Evolutionary conservation across 371 early-diverging fungal genomes (phyloP).

Genomic region (Rhizopus stolonifer): DNA sequence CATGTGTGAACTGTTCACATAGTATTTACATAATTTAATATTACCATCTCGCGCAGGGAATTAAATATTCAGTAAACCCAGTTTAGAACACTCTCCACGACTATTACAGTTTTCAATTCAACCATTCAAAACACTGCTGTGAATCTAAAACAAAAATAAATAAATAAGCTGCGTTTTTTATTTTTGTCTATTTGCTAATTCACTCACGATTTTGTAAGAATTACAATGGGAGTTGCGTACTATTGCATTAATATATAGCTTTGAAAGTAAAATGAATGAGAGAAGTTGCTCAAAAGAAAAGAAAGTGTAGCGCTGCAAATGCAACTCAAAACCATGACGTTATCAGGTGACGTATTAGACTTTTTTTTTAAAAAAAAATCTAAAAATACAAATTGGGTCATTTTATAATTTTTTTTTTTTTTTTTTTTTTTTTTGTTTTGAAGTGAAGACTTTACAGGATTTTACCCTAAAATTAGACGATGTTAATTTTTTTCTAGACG

Average conservation of each 20-base stretch:
- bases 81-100: conserved; percentile 2
- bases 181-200: background rate
- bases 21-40: background rate
- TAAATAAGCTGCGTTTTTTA: conserved; percentile 1
- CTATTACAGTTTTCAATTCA: conserved; percentile 4
- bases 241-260: background rate
- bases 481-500: too few species aligned
- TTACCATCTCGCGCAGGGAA: background rate
- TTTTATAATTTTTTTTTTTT: too few species aligned
- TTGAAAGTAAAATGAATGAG: conserved; percentile 2
- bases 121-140: too few species aligned
- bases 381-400: too few species aligned
- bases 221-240: background rate
- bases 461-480: too few species aligned
- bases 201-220: conserved; percentile 1
- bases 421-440: too few species aligned
- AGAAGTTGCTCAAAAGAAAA: conserved; percentile 2
- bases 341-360: too few species aligned
- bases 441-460: too few species aligned
- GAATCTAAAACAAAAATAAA: background rate
- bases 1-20: background rate
- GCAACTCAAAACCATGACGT: conserved; percentile 1
- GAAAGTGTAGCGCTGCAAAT: background rate
- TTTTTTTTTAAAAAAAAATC: too few species aligned
- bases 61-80: conserved; percentile 2